Percentiles rank a stretch among this genome's conserved stretches.
phyloP scores from a whole-genome alignment of 768 basidiomycete species.

The Tylopilus balloui region DNA sequence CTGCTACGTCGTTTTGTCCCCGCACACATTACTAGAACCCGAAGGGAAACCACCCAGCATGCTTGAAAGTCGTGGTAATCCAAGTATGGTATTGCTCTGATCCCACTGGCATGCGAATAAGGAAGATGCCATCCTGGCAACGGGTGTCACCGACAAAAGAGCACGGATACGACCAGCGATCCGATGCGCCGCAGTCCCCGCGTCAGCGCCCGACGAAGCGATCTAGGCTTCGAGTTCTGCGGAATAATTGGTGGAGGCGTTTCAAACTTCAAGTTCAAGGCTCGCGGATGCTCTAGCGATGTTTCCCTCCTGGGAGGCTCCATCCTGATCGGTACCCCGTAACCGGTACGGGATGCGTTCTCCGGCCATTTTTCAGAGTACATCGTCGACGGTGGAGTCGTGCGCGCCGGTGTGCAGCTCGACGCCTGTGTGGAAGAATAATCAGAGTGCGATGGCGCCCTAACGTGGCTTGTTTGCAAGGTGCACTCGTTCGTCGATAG shows the following conservation, averaged over 20 bases:
- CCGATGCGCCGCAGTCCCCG: constrained; percentile 25
- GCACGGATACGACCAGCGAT: constrained; percentile 29
- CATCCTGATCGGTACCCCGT: constrained; percentile 19
- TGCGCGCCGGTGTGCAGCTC: constrained; percentile 28
- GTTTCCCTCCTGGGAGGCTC: constrained; percentile 21
- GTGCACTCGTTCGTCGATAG: constrained; percentile 25
- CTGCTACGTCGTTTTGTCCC: constrained; percentile 6
- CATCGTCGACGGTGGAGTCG: constrained; percentile 26
- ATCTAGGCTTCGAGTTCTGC: constrained; percentile 21
- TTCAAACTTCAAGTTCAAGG: constrained; percentile 15
- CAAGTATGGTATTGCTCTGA: constrained; percentile 21
- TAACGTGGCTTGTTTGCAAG: constrained; percentile 9
- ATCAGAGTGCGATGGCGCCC: constrained; percentile 20
- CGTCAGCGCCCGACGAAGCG: constrained; percentile 23
- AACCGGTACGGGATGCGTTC: constrained; percentile 21
- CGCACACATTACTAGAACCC: constrained; percentile 9
- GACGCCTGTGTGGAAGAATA: constrained; percentile 26
- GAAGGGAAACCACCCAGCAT: constrained; percentile 5
- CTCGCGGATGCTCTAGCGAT: constrained; percentile 22
- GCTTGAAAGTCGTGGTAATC: constrained; percentile 7
- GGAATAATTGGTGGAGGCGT: constrained; percentile 17
- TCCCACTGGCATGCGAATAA: constrained; percentile 24
- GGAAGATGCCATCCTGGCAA: constrained; percentile 5
- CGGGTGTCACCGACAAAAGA: constrained; percentile 28
- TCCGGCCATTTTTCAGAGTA: constrained; percentile 32